Conservation (phyloP, 208 protist genomes). For the Acanthamoeba lenticulata region DNA sequence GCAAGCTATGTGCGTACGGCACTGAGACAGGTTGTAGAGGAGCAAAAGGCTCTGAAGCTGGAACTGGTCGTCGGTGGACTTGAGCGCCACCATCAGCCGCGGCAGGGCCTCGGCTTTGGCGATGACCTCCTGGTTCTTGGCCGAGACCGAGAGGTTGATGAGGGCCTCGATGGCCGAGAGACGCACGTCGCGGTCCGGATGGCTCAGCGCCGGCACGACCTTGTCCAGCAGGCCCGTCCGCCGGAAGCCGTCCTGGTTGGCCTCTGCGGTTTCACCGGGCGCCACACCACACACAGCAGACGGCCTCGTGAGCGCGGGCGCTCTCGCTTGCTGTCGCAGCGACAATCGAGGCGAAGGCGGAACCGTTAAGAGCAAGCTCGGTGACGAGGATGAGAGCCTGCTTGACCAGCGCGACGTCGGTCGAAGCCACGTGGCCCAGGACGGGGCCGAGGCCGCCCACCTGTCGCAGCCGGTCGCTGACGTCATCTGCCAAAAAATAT, state of each 20-base stretch:
- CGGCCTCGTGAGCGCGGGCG: background rate
- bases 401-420: background rate
- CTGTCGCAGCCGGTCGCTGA: background rate
- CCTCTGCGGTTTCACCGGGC: background rate
- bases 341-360: background rate
- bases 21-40: background rate
- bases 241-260: background rate
- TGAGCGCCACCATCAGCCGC: background rate
- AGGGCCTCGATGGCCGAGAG: background rate
- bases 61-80: background rate
- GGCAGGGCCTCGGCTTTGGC: background rate
- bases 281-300: background rate
- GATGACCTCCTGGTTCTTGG: slow-evolving; percentile 3
- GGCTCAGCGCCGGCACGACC: background rate
- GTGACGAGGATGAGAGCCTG: background rate
- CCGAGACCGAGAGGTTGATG: background rate
- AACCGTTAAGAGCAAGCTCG: background rate
- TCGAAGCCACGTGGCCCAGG: background rate
- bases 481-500: background rate
- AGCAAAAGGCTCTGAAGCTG: background rate
- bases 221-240: background rate
- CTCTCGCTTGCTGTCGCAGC: background rate
- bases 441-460: background rate
- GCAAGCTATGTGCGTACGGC: background rate
- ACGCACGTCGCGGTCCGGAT: background rate